phyloP scores from a whole-genome alignment of 192 early-diverging fungal species.

The Backusella luteola region DNA sequence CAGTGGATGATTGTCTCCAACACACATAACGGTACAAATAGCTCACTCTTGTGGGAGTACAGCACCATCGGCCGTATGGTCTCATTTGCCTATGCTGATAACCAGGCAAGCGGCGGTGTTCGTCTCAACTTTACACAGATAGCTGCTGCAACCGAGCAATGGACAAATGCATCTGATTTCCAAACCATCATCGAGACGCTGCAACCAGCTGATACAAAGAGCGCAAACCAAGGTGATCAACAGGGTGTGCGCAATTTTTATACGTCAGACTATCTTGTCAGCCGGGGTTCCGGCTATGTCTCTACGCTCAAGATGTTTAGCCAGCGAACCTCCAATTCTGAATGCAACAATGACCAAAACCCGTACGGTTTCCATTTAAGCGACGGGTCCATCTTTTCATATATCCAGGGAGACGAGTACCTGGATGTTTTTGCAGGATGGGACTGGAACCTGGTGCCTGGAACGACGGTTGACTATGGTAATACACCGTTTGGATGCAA shows the following conservation, averaged over 20 bases:
- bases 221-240: neutral
- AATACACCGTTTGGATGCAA: constrained; percentile 17
- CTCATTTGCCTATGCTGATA: neutral
- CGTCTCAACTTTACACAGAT: constrained; percentile 14
- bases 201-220: neutral
- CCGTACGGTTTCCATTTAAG: constrained; percentile 29
- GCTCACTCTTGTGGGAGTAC: constrained; percentile 19
- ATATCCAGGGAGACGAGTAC: constrained; percentile 26
- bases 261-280: constrained; percentile 16
- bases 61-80: constrained; percentile 28
- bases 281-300: constrained; percentile 10
- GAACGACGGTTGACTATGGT: constrained; percentile 28
- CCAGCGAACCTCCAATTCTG: constrained; percentile 19
- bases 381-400: constrained; percentile 27
- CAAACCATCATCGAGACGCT: neutral
- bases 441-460: constrained; percentile 34
- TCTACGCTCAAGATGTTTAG: constrained; percentile 29
- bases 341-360: constrained; percentile 29
- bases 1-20: constrained; percentile 28
- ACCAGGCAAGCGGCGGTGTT: constrained; percentile 19
- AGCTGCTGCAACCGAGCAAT: constrained; percentile 10
- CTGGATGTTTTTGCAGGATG: constrained; percentile 28
- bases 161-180: constrained; percentile 12
- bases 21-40: neutral
- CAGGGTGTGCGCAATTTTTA: constrained; percentile 3